These are phyloP conservation scores for Colletotrichum tropicicola DNA, from an alignment of 2,329 filamentous ascomycete genomes.

Conservation along the genomic window DNA sequence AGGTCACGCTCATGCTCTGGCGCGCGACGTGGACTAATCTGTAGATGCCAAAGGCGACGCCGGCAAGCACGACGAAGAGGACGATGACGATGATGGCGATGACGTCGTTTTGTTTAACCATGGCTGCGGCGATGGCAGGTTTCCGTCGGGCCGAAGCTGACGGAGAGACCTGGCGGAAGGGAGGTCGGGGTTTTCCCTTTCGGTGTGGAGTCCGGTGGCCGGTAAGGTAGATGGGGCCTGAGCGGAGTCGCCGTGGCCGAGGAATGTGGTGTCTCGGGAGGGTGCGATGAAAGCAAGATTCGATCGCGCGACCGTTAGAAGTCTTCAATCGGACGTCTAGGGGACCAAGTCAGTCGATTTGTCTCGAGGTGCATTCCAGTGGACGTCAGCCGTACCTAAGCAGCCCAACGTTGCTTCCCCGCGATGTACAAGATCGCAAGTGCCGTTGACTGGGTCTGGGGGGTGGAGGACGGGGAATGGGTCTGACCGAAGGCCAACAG, in stretches of 20 bases:
- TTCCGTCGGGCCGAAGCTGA: slow-evolving; percentile 2
- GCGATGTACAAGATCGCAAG: neutral
- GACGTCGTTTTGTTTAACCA: slow-evolving; percentile 72
- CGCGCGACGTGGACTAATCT: slow-evolving; percentile 64
- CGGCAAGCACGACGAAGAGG: slow-evolving; percentile 69
- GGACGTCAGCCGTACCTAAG: neutral
- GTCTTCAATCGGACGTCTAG: neutral
- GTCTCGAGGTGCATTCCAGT: neutral
- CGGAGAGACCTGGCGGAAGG: neutral
- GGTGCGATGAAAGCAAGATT: neutral
- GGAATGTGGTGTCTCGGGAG: slow-evolving; percentile 18
- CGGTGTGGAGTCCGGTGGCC: neutral
- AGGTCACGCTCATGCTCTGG: slow-evolving; percentile 49
- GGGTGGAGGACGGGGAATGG: neutral
- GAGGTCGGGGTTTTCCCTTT: neutral
- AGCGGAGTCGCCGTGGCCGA: slow-evolving; percentile 15
- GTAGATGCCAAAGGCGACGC: slow-evolving; percentile 71
- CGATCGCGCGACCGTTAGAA: neutral
- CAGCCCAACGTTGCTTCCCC: neutral
- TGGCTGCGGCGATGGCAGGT: slow-evolving; percentile 45
- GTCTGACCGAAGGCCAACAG: no score
- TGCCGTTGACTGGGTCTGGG: neutral
- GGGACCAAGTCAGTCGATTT: neutral
- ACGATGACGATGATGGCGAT: slow-evolving; percentile 76
- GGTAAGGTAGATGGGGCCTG: neutral